Percentiles rank a stretch among this genome's conserved stretches.
Conservation (phyloP, 1,284 basidiomycete species). For the Trichosporon sp. region DNA sequence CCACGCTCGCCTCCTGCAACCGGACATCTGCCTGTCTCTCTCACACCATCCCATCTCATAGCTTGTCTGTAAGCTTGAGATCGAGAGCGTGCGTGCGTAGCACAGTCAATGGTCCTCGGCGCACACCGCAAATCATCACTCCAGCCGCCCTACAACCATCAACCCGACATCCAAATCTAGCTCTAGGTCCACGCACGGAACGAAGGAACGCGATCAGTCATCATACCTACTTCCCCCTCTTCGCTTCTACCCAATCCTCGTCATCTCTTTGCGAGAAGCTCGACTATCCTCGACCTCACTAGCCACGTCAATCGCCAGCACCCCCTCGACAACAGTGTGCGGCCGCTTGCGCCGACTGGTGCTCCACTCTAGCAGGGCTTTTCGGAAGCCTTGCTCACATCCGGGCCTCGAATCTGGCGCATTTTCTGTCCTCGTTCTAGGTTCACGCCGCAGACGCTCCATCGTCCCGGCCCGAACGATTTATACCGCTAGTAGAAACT, state of each 20-base stretch:
- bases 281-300: not conserved
- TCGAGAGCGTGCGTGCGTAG: not conserved
- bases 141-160: not conserved
- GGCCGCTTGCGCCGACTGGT: not conserved
- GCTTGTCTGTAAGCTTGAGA: not conserved
- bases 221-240: not conserved
- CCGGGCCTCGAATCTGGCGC: not conserved
- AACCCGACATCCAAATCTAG: not conserved
- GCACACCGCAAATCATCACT: not conserved
- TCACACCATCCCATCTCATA: not conserved
- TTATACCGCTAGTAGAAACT: not conserved
- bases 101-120: not conserved
- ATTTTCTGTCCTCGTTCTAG: not conserved
- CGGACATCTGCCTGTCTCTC: not conserved
- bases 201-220: not conserved
- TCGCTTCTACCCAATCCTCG: not conserved
- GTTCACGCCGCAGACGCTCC: not conserved
- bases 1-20: not conserved
- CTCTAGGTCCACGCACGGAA: not conserved
- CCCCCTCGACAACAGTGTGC: not conserved
- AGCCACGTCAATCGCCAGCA: not conserved
- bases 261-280: too few relatives aligned
- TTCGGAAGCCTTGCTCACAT: not conserved
- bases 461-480: not conserved
- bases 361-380: not conserved